phyloP scores from a whole-genome alignment of 495 filamentous ascomycete genomes.

The Darksidea phi region DNA sequence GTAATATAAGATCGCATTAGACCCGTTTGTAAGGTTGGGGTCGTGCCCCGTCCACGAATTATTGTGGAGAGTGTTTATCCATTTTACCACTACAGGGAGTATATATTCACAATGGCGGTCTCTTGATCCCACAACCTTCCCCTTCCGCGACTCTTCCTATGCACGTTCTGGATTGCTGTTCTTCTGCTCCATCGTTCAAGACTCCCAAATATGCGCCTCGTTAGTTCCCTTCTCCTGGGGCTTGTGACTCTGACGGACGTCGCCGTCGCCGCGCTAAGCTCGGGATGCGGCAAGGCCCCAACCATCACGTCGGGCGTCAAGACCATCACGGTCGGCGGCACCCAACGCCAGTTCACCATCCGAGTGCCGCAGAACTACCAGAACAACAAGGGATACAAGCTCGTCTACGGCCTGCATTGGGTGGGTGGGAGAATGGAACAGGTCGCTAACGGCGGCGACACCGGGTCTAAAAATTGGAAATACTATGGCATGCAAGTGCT shows the following conservation, averaged over 20 bases:
- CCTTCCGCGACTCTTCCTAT: no score
- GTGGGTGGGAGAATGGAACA: slow-evolving; percentile 45
- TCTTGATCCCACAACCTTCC: no score
- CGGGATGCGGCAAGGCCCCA: slow-evolving; percentile 47
- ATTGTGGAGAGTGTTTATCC: no score
- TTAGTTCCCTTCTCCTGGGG: neutral
- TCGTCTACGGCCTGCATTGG: slow-evolving; percentile 48
- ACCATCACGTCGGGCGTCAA: slow-evolving; percentile 41
- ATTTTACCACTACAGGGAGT: no score
- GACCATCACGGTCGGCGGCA: slow-evolving; percentile 32
- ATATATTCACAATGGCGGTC: no score
- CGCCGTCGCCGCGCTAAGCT: neutral
- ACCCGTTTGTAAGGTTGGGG: no score
- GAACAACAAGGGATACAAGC: slow-evolving; percentile 42
- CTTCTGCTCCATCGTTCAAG: neutral
- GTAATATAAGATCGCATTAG: no score
- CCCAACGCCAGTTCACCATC: slow-evolving; percentile 40
- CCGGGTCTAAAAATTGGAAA: slow-evolving; percentile 17
- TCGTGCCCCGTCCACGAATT: no score
- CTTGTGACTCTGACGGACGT: neutral
- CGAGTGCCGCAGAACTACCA: slow-evolving; percentile 47
- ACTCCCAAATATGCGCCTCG: neutral
- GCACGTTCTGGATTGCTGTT: no score
- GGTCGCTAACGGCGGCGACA: slow-evolving; percentile 33
- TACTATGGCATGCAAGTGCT: slow-evolving; percentile 47